Conservation (phyloP, 768 basidiomycete genomes). For the Daedaleopsis sinensis region DNA sequence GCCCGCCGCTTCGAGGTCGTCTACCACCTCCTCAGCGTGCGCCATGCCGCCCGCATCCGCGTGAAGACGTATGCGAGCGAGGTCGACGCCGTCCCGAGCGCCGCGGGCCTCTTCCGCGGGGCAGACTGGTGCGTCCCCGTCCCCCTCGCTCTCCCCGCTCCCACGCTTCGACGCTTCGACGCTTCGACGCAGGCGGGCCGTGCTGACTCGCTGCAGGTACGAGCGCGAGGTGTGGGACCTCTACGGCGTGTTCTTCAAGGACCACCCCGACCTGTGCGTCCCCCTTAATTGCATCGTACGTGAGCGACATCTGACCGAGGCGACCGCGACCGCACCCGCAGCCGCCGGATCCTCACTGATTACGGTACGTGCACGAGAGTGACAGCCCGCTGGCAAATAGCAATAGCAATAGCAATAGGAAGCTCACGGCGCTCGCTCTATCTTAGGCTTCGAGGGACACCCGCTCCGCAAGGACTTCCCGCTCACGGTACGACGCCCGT, state of each 20-base stretch:
- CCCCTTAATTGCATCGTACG: constrained; percentile 3
- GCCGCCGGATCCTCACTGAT: constrained; percentile 96
- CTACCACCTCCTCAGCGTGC: constrained; percentile 88
- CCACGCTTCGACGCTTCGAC: too few species aligned
- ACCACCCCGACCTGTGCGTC: constrained; percentile 93
- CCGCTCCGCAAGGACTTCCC: constrained; percentile 99
- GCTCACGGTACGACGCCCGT: constrained; percentile 61
- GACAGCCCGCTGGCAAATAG: neutral
- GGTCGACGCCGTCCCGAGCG: constrained; percentile 87
- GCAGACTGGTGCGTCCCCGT: constrained; percentile 82
- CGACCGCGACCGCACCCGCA: constrained; percentile 52
- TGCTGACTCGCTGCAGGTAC: constrained; percentile 58
- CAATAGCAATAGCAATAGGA: too few species aligned
- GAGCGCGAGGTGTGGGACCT: constrained; percentile 99
- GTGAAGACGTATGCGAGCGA: constrained; percentile 98
- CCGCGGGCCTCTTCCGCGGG: constrained; percentile 76
- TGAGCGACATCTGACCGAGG: constrained; percentile 22
- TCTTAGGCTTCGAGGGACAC: constrained; percentile 90
- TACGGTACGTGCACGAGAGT: constrained; percentile 62
- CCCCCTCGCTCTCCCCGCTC: neutral
- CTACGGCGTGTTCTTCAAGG: constrained; percentile 94
- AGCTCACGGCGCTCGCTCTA: constrained; percentile 1
- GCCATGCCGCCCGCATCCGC: constrained; percentile 80
- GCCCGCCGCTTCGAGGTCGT: constrained; percentile 96
- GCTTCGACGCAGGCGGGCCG: too few species aligned